These are phyloP conservation scores for Collybiopsis confluens DNA, from an alignment of 768 basidiomycete genomes.

Conservation along the genomic window DNA sequence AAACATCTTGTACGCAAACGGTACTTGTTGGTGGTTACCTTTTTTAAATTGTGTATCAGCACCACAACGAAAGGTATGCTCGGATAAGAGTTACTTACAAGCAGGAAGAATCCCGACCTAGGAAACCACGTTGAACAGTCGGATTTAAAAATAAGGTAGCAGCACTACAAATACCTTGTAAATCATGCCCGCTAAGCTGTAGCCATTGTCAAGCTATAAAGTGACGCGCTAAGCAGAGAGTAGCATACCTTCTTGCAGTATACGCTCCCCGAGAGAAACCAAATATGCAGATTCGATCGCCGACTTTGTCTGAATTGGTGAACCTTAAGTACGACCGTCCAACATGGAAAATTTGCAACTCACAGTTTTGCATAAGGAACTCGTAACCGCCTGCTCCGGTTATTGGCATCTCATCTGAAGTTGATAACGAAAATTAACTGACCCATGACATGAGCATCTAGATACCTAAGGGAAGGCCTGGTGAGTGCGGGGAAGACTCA, in stretches of 20 bases:
- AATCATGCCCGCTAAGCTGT: conserved; percentile 50
- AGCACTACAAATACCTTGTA: conserved; percentile 34
- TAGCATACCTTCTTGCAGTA: conserved; percentile 48
- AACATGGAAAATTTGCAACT: conserved; percentile 10
- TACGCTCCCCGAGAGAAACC: conserved; percentile 70
- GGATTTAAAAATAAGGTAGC: not conserved
- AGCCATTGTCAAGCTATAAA: not conserved
- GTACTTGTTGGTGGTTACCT: conserved; percentile 51
- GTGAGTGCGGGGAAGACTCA: conserved; percentile 11
- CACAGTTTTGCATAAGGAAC: conserved; percentile 61
- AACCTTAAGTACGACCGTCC: not conserved
- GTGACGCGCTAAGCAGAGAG: not conserved
- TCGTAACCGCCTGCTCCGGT: conserved; percentile 45
- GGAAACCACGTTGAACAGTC: not conserved
- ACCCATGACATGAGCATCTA: conserved; percentile 56
- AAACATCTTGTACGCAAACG: conserved; percentile 65
- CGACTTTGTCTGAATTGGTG: conserved; percentile 29
- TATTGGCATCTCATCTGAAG: not conserved
- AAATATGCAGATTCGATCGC: conserved; percentile 22
- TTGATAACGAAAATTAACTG: conserved; percentile 12
- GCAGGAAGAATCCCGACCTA: conserved; percentile 32
- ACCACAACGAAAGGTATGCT: no score
- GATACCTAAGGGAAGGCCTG: conserved; percentile 40
- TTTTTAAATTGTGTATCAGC: no score
- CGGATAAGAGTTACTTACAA: conserved; percentile 28